Conservation (phyloP, 352 stramenopile species). For the Globisporangium iwayamae region DNA sequence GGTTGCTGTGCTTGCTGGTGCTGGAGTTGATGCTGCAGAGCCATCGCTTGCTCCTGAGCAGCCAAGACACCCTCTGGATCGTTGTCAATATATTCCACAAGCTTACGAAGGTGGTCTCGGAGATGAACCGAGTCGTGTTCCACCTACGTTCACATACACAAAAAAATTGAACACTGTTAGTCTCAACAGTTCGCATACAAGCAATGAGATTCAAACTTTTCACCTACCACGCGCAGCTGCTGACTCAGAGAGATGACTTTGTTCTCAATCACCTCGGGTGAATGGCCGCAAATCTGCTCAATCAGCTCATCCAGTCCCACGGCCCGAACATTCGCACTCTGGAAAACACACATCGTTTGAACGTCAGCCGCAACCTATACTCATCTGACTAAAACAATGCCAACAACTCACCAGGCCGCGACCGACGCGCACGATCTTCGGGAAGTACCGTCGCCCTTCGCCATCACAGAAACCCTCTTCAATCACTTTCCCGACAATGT, state of each 20-base stretch:
- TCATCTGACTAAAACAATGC: not conserved
- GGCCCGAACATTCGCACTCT: constrained; percentile 77
- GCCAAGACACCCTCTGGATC: constrained; percentile 50
- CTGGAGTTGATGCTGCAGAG: constrained; percentile 12
- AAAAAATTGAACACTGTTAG: not conserved
- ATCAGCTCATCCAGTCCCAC: constrained; percentile 85
- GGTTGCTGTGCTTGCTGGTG: constrained; percentile 15
- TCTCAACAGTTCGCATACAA: not conserved
- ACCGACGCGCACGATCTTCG: constrained; percentile 93
- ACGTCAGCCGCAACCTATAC: not conserved
- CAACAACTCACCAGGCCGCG: constrained; percentile 57
- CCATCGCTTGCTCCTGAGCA: constrained; percentile 31
- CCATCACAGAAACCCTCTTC: constrained; percentile 94
- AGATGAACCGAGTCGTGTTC: constrained; percentile 67
- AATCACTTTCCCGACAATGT: constrained; percentile 96
- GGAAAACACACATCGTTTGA: not conserved
- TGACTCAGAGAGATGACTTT: constrained; percentile 48
- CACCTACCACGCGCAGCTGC: constrained; percentile 50
- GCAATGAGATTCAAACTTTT: not conserved
- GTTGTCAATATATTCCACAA: constrained; percentile 70
- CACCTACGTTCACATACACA: constrained; percentile 32
- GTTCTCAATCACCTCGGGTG: constrained; percentile 65
- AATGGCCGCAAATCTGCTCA: constrained; percentile 75
- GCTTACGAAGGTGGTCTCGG: constrained; percentile 58
- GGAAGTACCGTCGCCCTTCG: constrained; percentile 91